Evolutionary conservation across 345 rosid species (phyloP), one percentile per base, ranked within the genome.

Genomic region (Moringa oleifera): DNA sequence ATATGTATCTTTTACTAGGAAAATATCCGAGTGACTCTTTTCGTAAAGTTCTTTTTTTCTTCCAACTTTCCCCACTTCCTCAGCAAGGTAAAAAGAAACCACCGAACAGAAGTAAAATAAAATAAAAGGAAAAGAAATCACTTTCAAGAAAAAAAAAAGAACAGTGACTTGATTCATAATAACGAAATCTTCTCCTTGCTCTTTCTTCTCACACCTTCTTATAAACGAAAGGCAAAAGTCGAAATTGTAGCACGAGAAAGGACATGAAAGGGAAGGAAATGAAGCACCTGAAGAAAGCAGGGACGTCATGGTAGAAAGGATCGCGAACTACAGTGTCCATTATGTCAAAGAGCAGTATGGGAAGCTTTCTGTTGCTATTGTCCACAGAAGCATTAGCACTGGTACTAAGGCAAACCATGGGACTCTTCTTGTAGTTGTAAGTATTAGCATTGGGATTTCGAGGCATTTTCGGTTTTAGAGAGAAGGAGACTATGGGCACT

Each of bases 241-340:
- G 5, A 3, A 28, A 37, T 19, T 18, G 10, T 52, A 37, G 19
- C 24, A 52, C 8, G 33, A n/a, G 20, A 33, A 12, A 51, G 47
- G 18, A n/a, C n/a, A n/a, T n/a, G n/a, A n/a, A n/a, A n/a, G n/a
- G n/a, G 20, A 18, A 23, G 24, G 20, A 20, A 21, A 23, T 0
- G 11, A 46, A 25, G 28, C 64, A 91, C 95, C 95, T 81, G 49
- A 91, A 91, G 79, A 89, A 91, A 36, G 85, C 71, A 65, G 98
- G 94, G 69, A 93, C 69, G 53, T 93, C 95, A 15, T 84, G 81
- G 78, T 84, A 84, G 73, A 87, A 92, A 47, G 98, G 98, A 75
- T 93, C 98, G 45, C 91, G 96, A 75, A 93, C 98, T 57, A 90
- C 76, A 36, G 97, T 93, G 85, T 90, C 97, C 98, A 93, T 93